Evolutionary conservation across 169 alveolate genomes (phyloP).

Genomic region (Plasmodium inui): DNA sequence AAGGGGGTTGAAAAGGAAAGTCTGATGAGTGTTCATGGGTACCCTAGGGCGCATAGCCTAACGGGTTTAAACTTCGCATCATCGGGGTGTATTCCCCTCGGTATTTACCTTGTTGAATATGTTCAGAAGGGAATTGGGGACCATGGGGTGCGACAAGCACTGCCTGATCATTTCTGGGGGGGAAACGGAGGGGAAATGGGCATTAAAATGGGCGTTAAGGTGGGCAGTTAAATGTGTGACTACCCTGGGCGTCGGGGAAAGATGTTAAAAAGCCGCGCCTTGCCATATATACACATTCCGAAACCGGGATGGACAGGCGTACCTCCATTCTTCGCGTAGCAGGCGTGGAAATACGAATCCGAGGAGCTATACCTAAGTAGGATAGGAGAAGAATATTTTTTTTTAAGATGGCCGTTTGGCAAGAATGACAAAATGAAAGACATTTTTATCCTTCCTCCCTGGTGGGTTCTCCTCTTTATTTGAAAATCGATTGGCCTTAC

Average conservation of each 20-base stretch:
- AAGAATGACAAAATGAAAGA: neutral
- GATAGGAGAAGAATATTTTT: neutral
- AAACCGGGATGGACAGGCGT: neutral
- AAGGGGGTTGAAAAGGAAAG: neutral
- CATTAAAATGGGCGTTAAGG: too few relatives aligned
- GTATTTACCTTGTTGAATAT: constrained; percentile 54
- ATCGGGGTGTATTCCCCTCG: neutral
- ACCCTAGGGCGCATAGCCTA: neutral
- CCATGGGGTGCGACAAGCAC: constrained; percentile 71
- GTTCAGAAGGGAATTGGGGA: constrained; percentile 23
- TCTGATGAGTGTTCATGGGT: neutral
- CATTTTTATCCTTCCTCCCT: neutral
- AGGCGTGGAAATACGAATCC: constrained; percentile 75
- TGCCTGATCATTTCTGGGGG: constrained; percentile 70
- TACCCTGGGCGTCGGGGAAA: neutral
- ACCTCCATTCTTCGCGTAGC: constrained; percentile 74
- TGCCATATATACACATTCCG: neutral
- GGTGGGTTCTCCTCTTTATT: neutral
- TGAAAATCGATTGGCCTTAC: constrained; percentile 3
- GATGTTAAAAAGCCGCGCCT: neutral
- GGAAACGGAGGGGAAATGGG: neutral
- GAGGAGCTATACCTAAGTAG: constrained; percentile 48
- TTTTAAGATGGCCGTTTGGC: neutral
- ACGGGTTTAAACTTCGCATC: neutral
- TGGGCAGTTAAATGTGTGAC: neutral